Percentiles rank a stretch among this genome's conserved stretches.
Evolutionary conservation across 2,329 filamentous ascomycete species (phyloP).

Genomic region (Stromatinia cepivora): DNA sequence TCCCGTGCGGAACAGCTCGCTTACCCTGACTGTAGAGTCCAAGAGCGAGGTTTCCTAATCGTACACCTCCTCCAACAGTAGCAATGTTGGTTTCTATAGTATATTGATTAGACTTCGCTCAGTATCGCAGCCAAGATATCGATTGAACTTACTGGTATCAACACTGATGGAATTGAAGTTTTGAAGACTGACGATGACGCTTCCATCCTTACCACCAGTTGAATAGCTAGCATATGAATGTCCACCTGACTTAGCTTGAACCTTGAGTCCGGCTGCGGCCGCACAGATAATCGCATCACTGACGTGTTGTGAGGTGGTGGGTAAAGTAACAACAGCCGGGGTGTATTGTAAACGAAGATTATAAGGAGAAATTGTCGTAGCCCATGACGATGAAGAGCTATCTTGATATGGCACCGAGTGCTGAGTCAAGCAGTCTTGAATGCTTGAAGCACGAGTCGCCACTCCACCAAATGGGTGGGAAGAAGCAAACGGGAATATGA

Average conservation of each 20-base stretch:
- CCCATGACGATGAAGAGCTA: constrained; percentile 28
- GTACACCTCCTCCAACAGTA: constrained; percentile 45
- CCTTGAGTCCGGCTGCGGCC: constrained; percentile 45
- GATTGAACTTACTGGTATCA: constrained; percentile 41
- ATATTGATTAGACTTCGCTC: neutral
- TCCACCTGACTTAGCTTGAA: constrained; percentile 55
- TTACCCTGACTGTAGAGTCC: constrained; percentile 42
- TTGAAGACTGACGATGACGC: constrained; percentile 54
- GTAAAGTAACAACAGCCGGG: constrained; percentile 32
- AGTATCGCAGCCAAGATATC: neutral
- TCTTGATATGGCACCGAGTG: constrained; percentile 26
- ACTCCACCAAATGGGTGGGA: neutral
- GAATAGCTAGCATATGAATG: constrained; percentile 54
- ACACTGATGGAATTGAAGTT: constrained; percentile 55
- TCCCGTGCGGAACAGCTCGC: constrained; percentile 47
- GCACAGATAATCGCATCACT: constrained; percentile 51
- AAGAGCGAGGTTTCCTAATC: constrained; percentile 48
- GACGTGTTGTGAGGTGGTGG: constrained; percentile 42
- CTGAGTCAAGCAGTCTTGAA: constrained; percentile 27
- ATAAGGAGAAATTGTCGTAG: constrained; percentile 27
- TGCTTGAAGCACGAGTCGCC: constrained; percentile 4
- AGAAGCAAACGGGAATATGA: neutral
- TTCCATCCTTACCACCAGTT: constrained; percentile 52
- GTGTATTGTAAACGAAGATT: constrained; percentile 33
- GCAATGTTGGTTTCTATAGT: constrained; percentile 28